Evolutionary conservation across 495 filamentous ascomycete genomes (phyloP), one percentile per base, ranked within the genome.

Genomic region (Tuber calosporum): DNA sequence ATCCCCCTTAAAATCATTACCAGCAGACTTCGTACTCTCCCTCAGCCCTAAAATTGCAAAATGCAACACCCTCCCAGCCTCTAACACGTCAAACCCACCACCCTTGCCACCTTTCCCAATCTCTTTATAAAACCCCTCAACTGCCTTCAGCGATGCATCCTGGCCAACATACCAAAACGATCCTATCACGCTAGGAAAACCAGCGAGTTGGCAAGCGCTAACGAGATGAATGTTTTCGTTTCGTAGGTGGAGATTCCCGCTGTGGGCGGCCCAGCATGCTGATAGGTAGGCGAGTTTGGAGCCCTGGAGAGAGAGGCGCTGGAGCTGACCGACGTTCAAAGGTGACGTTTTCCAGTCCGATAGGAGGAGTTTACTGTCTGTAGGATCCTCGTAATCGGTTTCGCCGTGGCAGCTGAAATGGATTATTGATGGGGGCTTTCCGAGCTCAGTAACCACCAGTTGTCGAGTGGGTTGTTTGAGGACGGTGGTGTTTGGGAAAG

Each of bases 191-290:
- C 83, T 82, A n/a, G 77, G 76, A 67, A 84, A 84, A 0, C 82
- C 82, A 1, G 83, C 82, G 15, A 84, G 73, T 70, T 84, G 83
- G 48, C 66, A 84, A 1, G 79, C 82, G 43, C 71, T 79, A 13
- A 82, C 79, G 1, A 84, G 73, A 70, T 84, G 83, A 41, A 84
- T 79, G 2, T 67, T 75, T 62, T 85, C 83, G 66, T 84, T 83
- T 15, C 73, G 39, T 40, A 83, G 73, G 1, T n/a, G 26, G 0
- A 73, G 66, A 2, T 70, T 48, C 34, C 74, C 58, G 62, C 79
- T 79, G 4, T 48, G 39, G 6, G 80, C 79, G 0, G 83, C 84
- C 4, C 66, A 74, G 45, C 78, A 82, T 7, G 77, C 77, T 1
- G 80, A 82, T 9, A 82, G 75, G 58, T 81, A 82, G 9, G 81